Base-by-base conservation (phyloP, 306 rosid genomes). In the Trifolium fragiferum region DNA sequence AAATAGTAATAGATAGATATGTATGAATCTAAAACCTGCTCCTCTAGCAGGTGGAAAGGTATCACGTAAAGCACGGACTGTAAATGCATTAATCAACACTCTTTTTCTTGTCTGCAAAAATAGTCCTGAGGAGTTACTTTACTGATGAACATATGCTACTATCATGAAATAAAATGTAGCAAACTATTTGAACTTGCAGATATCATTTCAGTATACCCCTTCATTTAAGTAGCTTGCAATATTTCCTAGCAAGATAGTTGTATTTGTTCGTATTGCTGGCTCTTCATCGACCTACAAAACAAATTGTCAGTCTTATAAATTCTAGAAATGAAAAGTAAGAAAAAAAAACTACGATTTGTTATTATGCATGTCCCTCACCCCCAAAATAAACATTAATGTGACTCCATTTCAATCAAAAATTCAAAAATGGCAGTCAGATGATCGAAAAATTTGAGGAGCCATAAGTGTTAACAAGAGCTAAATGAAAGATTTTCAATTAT, bases 21-120 rank as follows among this genome's bases (percentile, higher is more conserved):
- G 18, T 37, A 35, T 66, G 76, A 69, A 62, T 84, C 38, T 44
- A 47, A 75, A 90, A 94, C 99, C 99, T 86, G 99, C 99, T 85
- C 90, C 98, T 74, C 99, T 87, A 66, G 98, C 98, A 60, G 98
- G 99, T 43, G 98, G 87, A 75, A 95, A 95, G 76, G 92, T 92
- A 79, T 95, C 99, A 38, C 98, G 99, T 76, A 95, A 80, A 65
- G 99, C 99, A 81, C 99, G 99, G 78, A 88, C 98, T 2, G 99
- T 95, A 87, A 95, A 95, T 63, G 99, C 99, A 84, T 95, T 95
- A 71, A 92, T 90, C 89, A 95, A 77, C 74, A 95, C 99, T 87
- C 99, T 87, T 82, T 94, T 95, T 81, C 99, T 90, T 72, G 98
- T 95, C 99, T 95, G 90, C 88, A 84, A 79, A 68, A 47, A 51